A percentile compares a stretch with the other conserved stretches of the same genome.
Evolutionary conservation across 805 yeast genomes (phyloP).

Genomic region (Lipomyces lipofer): DNA sequence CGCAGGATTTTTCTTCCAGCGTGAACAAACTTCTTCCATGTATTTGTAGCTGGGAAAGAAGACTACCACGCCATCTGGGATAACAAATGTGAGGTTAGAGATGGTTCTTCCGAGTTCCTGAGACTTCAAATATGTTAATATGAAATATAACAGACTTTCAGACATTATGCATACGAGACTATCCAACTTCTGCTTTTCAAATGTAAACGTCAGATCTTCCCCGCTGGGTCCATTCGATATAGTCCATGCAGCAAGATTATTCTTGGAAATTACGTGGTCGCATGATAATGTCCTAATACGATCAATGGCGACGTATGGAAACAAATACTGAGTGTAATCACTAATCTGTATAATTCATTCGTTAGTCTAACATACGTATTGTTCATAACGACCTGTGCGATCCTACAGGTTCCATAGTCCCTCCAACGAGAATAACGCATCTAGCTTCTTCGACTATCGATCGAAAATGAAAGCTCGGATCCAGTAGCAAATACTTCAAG

Average conservation of each 20-base stretch:
- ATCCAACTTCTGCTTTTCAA: constrained; percentile 55
- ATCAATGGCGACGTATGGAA: constrained; percentile 53
- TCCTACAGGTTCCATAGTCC: constrained; percentile 81
- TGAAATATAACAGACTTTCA: background rate
- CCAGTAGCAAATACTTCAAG: constrained; percentile 71
- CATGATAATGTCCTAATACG: constrained; percentile 63
- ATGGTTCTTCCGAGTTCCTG: constrained; percentile 53
- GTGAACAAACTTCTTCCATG: constrained; percentile 49
- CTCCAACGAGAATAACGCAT: constrained; percentile 84
- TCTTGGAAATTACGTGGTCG: constrained; percentile 78
- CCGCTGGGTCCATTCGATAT: constrained; percentile 40
- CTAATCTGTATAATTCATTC: too few relatives aligned
- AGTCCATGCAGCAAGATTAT: constrained; percentile 63
- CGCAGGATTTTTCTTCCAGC: constrained; percentile 51
- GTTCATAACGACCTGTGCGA: too few relatives aligned
- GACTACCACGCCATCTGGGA: constrained; percentile 76
- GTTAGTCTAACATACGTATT: too few relatives aligned
- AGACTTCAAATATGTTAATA: background rate
- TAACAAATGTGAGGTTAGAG: constrained; percentile 43
- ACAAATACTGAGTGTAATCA: constrained; percentile 67
- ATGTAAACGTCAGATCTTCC: constrained; percentile 62
- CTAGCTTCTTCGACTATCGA: constrained; percentile 63
- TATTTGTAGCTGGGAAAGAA: constrained; percentile 86
- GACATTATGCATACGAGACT: constrained; percentile 44
- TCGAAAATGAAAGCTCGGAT: constrained; percentile 70